phyloP scores from a whole-genome alignment of 106 monocot genomes.

The Triglochin maritima region DNA sequence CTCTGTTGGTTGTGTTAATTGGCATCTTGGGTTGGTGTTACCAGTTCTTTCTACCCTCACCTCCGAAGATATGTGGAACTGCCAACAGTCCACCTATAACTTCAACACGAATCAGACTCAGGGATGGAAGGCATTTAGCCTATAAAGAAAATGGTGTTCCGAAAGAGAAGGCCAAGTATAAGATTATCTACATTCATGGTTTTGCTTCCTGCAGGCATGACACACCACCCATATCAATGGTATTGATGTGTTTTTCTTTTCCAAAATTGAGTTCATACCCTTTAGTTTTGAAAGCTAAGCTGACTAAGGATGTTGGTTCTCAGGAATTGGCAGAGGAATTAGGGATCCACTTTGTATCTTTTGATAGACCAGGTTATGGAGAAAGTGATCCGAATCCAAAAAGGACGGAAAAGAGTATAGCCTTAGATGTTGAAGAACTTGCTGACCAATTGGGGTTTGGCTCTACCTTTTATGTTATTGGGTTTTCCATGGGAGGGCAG shows the following conservation, averaged over 20 bases:
- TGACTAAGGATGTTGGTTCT: neutral
- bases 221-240: conserved; percentile 35
- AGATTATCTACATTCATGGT: conserved; percentile 61
- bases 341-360: conserved; percentile 49
- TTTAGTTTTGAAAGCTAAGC: neutral
- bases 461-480: conserved; percentile 55
- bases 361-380: conserved; percentile 41
- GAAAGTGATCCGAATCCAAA: conserved; percentile 30
- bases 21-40: conserved; percentile 29
- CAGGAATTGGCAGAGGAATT: conserved; percentile 55
- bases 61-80: conserved; percentile 50
- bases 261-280: neutral
- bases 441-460: conserved; percentile 48
- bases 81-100: conserved; percentile 50
- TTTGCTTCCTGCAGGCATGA: conserved; percentile 54
- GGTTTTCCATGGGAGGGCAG: conserved; percentile 77
- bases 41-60: conserved; percentile 40
- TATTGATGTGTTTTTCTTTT: conserved; percentile 4
- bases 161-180: conserved; percentile 46
- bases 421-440: conserved; percentile 73
- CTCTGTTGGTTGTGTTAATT: conserved; percentile 22
- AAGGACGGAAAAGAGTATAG: conserved; percentile 38
- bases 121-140: conserved; percentile 73
- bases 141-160: conserved; percentile 60
- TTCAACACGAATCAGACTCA: conserved; percentile 46